Conservation (phyloP, 495 filamentous ascomycete species). For the Hyphodiscus hymeniophilus region DNA sequence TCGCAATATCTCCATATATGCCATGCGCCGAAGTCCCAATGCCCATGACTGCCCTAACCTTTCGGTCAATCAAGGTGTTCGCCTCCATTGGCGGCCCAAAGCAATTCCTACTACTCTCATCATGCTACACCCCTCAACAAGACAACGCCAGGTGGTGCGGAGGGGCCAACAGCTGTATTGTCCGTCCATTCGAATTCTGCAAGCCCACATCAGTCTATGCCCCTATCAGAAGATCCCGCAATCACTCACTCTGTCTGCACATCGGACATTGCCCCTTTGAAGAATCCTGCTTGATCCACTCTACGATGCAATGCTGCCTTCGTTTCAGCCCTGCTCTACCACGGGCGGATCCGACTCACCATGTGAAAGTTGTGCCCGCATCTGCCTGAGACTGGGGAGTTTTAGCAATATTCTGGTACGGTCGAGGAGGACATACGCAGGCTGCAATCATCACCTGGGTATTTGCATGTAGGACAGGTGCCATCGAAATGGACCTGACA, state of each 20-base stretch:
- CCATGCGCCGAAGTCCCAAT: background rate
- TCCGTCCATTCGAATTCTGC: constrained; percentile 22
- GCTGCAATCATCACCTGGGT: constrained; percentile 90
- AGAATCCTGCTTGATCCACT: constrained; percentile 92
- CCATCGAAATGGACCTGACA: constrained; percentile 97
- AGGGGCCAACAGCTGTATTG: background rate
- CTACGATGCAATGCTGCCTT: constrained; percentile 80
- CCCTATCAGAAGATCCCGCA: background rate
- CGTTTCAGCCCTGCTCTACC: background rate
- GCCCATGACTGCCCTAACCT: background rate
- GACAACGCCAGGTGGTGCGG: no score
- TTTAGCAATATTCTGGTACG: background rate
- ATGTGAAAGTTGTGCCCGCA: constrained; percentile 97
- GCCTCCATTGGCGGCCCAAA: background rate
- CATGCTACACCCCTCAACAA: background rate
- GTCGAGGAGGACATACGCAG: constrained; percentile 52
- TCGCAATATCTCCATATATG: background rate
- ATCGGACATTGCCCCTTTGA: constrained; percentile 94
- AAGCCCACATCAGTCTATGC: background rate
- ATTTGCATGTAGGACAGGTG: constrained; percentile 96
- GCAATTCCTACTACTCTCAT: background rate
- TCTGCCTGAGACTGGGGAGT: constrained; percentile 70
- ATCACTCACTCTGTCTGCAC: constrained; percentile 81
- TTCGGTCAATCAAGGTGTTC: background rate
- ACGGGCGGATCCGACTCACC: constrained; percentile 44